Percentiles rank a stretch among this genome's conserved stretches.
Conservation (phyloP, 208 protist species). For the Acanthamoeba divionensis region DNA sequence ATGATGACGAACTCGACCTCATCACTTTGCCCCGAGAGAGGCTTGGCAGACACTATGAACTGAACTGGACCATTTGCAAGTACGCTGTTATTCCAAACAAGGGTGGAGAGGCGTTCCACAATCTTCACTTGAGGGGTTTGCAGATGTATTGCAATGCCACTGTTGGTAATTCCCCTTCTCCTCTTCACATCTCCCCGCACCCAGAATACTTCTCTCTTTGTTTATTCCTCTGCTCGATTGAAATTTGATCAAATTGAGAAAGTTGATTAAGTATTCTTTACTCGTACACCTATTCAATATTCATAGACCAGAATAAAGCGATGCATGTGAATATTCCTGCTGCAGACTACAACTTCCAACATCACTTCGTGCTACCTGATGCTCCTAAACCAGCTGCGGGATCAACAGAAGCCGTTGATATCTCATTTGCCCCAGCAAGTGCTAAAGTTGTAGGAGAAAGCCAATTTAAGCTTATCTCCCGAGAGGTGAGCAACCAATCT, state of each 20-base stretch:
- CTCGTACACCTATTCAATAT: not conserved
- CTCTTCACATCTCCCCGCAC: not conserved
- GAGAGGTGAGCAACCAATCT: not conserved
- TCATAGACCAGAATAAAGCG: slow-evolving; percentile 33
- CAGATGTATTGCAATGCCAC: slow-evolving; percentile 10
- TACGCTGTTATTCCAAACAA: slow-evolving; percentile 37
- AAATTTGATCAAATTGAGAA: too few species aligned
- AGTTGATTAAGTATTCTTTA: too few species aligned
- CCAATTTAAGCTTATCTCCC: slow-evolving; percentile 9
- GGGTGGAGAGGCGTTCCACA: slow-evolving; percentile 36
- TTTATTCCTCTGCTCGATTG: not conserved
- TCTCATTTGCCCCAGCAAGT: not conserved
- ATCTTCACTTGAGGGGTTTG: slow-evolving; percentile 26
- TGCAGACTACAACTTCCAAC: slow-evolving; percentile 1
- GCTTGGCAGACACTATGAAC: slow-evolving; percentile 5
- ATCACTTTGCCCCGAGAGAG: slow-evolving; percentile 21
- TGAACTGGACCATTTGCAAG: slow-evolving; percentile 49
- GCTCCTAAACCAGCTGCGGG: slow-evolving; percentile 7
- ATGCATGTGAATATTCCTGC: slow-evolving; percentile 5
- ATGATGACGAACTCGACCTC: slow-evolving; percentile 6
- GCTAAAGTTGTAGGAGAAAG: not conserved
- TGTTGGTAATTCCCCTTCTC: not conserved
- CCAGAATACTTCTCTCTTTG: not conserved
- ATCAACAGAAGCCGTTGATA: not conserved
- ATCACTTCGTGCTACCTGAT: slow-evolving; percentile 24